These are phyloP conservation scores for Claviceps humidiphila DNA, from an alignment of 2,329 filamentous ascomycete species.

Conservation along the genomic window DNA sequence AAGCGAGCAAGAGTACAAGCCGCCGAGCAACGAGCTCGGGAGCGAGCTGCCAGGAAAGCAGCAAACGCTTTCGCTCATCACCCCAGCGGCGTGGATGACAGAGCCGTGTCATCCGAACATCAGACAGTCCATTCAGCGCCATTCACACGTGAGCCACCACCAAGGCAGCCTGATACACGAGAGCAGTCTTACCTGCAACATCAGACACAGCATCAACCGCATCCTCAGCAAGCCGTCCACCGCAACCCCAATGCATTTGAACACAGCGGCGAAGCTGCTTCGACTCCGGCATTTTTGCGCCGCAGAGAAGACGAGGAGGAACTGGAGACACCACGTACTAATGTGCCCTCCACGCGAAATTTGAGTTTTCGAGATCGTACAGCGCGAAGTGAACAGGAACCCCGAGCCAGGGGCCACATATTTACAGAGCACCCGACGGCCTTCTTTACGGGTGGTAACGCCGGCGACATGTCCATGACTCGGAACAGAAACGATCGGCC, in stretches of 20 bases:
- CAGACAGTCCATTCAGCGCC: slow-evolving; percentile 2
- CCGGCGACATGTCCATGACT: slow-evolving; percentile 23
- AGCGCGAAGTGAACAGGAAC: slow-evolving; percentile 27
- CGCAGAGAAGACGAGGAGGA: slow-evolving; percentile 11
- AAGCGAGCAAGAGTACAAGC: slow-evolving; percentile 75
- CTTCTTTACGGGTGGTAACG: slow-evolving; percentile 15
- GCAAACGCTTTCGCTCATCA: slow-evolving; percentile 12
- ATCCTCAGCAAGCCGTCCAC: neutral
- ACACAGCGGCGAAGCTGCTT: slow-evolving; percentile 9
- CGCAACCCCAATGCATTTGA: neutral
- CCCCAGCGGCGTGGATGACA: slow-evolving; percentile 12
- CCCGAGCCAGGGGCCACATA: slow-evolving; percentile 16
- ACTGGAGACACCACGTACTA: slow-evolving; percentile 12
- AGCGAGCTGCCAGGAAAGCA: slow-evolving; percentile 36
- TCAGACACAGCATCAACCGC: neutral
- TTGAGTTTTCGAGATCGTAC: slow-evolving; percentile 49
- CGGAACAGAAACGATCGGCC: slow-evolving; percentile 45
- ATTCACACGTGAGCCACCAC: neutral
- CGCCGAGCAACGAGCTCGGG: slow-evolving; percentile 60
- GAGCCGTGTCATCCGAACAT: slow-evolving; percentile 6
- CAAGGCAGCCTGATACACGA: neutral
- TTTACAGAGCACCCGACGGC: slow-evolving; percentile 10
- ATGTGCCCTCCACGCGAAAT: slow-evolving; percentile 35
- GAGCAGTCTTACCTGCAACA: neutral
- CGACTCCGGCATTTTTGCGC: slow-evolving; percentile 10